phyloP scores from a whole-genome alignment of 1,284 basidiomycete species.

The Irpex rosettiformis region DNA sequence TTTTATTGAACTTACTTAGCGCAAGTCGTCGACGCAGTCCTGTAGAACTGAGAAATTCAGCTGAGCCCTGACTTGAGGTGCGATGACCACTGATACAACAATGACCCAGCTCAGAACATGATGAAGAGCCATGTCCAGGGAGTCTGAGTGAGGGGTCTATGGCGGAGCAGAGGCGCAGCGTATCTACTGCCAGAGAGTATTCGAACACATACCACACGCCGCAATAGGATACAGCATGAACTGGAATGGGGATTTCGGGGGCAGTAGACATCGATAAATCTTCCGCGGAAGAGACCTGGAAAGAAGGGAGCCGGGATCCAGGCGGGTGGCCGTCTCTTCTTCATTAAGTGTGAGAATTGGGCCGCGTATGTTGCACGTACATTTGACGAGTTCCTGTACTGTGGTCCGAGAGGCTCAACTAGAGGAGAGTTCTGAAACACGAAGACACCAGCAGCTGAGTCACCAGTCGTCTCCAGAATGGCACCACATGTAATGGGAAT shows the following conservation, averaged over 20 bases:
- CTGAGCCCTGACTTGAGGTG: not conserved
- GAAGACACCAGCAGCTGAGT: not conserved
- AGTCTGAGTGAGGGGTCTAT: not conserved
- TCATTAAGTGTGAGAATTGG: not conserved
- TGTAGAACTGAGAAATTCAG: not conserved
- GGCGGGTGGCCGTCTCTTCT: not conserved
- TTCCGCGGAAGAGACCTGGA: not conserved
- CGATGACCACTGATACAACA: not conserved
- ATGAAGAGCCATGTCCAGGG: no score
- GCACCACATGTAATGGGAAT: not conserved
- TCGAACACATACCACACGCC: not conserved
- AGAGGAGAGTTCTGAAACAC: not conserved
- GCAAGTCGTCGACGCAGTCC: not conserved
- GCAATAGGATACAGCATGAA: not conserved
- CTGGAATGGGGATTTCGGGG: not conserved
- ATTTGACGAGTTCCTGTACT: not conserved
- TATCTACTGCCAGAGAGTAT: not conserved
- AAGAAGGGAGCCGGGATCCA: not conserved
- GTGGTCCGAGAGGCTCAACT: not conserved
- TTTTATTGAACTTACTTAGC: not conserved
- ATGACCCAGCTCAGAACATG: no score
- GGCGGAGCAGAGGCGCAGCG: not conserved
- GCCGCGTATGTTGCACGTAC: not conserved
- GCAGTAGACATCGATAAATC: not conserved
- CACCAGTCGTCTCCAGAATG: not conserved